phyloP scores from a whole-genome alignment of 2,329 filamentous ascomycete species.

The Ascochyta viciae-villosae region DNA sequence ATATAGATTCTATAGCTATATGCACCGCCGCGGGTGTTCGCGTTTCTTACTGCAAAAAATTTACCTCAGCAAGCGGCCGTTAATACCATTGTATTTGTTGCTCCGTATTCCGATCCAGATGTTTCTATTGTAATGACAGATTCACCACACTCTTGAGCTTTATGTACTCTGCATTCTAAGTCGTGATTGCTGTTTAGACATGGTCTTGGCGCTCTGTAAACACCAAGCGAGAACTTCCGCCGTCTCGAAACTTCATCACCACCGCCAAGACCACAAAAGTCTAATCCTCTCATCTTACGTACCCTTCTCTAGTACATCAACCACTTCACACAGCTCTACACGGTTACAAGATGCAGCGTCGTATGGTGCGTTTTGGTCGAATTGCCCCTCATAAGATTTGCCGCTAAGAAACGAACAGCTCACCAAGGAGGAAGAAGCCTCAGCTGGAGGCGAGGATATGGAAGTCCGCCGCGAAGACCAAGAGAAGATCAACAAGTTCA shows the following conservation, averaged over 20 bases:
- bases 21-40: neutral
- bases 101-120: neutral
- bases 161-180: neutral
- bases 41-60: neutral
- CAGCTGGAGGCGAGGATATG: conserved; percentile 77
- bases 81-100: neutral
- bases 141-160: too few species aligned
- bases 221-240: conserved; percentile 11
- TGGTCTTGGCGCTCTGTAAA: conserved; percentile 12
- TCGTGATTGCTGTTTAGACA: neutral
- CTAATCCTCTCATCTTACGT: too few species aligned
- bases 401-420: conserved; percentile 65
- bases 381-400: conserved; percentile 8
- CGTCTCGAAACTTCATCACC: conserved; percentile 14
- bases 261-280: conserved; percentile 12
- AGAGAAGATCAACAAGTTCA: conserved; percentile 99
- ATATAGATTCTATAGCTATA: conserved; percentile 1
- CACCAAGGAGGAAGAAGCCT: conserved; percentile 79
- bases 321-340: too few species aligned
- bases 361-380: conserved; percentile 50
- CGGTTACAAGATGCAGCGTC: conserved; percentile 48
- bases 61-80: neutral
- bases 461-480: conserved; percentile 97
- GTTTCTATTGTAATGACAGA: too few species aligned
- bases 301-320: too few species aligned